Percentiles rank a stretch among this genome's conserved stretches.
phyloP scores from a whole-genome alignment of 192 early-diverging fungal species.

The Coemansia guatemalensis region DNA sequence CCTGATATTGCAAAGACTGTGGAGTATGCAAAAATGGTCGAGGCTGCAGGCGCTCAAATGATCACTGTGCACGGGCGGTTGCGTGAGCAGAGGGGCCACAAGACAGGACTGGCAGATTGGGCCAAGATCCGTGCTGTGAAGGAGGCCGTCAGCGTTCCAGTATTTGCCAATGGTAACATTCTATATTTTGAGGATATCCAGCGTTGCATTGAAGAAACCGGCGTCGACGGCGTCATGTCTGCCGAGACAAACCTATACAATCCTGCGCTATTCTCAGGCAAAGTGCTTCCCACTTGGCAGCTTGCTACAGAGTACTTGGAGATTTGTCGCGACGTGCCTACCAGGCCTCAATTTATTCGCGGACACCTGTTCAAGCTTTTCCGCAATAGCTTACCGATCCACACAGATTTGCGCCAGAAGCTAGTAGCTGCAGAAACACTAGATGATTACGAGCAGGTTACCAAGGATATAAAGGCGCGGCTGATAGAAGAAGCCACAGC shows the following conservation, averaged over 20 bases:
- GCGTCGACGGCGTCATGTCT: slow-evolving; percentile 93
- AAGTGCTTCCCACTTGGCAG: slow-evolving; percentile 67
- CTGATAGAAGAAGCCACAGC: slow-evolving; percentile 23
- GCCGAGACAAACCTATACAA: slow-evolving; percentile 87
- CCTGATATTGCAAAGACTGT: slow-evolving; percentile 88
- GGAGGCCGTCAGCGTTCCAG: slow-evolving; percentile 81
- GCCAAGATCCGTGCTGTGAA: slow-evolving; percentile 84
- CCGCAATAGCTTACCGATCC: slow-evolving; percentile 66
- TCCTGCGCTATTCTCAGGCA: slow-evolving; percentile 79
- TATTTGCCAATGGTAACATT: slow-evolving; percentile 98
- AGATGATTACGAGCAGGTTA: slow-evolving; percentile 58
- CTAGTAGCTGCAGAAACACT: slow-evolving; percentile 61
- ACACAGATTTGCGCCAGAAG: slow-evolving; percentile 76
- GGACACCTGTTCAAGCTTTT: slow-evolving; percentile 96
- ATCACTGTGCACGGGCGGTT: slow-evolving; percentile 93
- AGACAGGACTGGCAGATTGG: slow-evolving; percentile 97
- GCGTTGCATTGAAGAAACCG: slow-evolving; percentile 78
- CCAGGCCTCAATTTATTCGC: slow-evolving; percentile 68
- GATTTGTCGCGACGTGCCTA: slow-evolving; percentile 70
- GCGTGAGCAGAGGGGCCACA: slow-evolving; percentile 95
- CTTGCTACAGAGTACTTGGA: slow-evolving; percentile 88
- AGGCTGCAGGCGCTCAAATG: slow-evolving; percentile 87
- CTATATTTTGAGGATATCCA: slow-evolving; percentile 89
- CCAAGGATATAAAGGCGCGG: slow-evolving; percentile 54
- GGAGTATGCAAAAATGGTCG: slow-evolving; percentile 94